phyloP scores from a whole-genome alignment of 2,329 filamentous ascomycete species.

The Epichloe gansuensis region DNA sequence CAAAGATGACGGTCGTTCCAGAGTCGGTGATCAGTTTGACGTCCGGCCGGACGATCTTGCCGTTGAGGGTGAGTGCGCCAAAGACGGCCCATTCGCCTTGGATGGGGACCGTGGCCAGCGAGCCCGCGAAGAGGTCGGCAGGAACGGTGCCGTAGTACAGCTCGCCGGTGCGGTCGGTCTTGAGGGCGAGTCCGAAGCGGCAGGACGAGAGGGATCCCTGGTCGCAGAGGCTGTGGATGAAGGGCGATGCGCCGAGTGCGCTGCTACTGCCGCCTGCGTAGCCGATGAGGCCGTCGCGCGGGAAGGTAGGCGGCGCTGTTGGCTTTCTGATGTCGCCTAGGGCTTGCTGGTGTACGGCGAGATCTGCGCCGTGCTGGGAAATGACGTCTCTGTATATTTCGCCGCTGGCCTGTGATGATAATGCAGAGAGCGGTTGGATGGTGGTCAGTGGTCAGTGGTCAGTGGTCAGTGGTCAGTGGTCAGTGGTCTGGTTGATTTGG shows the following conservation, averaged over 20 bases:
- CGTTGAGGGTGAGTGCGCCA: not conserved
- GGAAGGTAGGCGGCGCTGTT: slow-evolving; percentile 6
- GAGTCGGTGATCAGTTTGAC: slow-evolving; percentile 9
- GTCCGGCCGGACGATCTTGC: not conserved
- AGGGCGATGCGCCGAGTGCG: slow-evolving; percentile 6
- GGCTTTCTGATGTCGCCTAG: not conserved
- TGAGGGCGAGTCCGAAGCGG: slow-evolving; percentile 11
- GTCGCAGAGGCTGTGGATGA: slow-evolving; percentile 10
- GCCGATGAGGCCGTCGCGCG: slow-evolving; percentile 11
- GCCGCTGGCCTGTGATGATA: slow-evolving; percentile 7
- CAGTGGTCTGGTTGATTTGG: too few species aligned
- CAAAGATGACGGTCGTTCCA: slow-evolving; percentile 10
- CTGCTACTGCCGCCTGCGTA: slow-evolving; percentile 6
- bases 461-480: too few species aligned
- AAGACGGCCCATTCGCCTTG: not conserved
- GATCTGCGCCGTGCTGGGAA: slow-evolving; percentile 9
- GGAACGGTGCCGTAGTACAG: slow-evolving; percentile 11
- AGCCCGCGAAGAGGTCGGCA: not conserved
- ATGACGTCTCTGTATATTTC: slow-evolving; percentile 10
- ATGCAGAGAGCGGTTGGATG: not conserved
- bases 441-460: too few species aligned
- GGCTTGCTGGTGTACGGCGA: slow-evolving; percentile 8
- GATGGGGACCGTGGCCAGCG: not conserved
- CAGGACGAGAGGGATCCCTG: slow-evolving; percentile 8
- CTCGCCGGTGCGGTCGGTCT: slow-evolving; percentile 9